Evolutionary conservation across 2,329 filamentous ascomycete species (phyloP).

Genomic region (Aspergillus brunneoviolaceus): DNA sequence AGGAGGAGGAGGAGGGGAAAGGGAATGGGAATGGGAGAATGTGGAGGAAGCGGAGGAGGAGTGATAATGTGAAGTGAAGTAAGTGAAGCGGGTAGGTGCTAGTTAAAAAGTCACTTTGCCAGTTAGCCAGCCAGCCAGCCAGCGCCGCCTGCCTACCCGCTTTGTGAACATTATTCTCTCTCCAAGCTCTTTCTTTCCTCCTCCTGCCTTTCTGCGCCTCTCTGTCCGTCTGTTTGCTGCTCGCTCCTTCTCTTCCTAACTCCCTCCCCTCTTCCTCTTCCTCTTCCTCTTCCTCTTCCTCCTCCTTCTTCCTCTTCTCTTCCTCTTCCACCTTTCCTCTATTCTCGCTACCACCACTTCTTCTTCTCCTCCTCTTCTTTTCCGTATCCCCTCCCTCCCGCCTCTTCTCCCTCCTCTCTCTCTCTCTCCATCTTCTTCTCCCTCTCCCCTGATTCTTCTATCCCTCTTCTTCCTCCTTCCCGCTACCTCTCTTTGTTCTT

Average conservation of each 20-base stretch:
- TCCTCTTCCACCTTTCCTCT: constrained; percentile 19
- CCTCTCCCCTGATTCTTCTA: constrained; percentile 15
- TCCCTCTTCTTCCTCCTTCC: constrained; percentile 21
- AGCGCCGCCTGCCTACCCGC: neutral
- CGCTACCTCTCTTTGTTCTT: constrained; percentile 19
- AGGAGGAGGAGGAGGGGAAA: neutral
- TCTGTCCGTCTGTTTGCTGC: constrained; percentile 3
- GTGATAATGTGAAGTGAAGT: no score
- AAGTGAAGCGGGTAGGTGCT: no score
- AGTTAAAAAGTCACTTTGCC: neutral
- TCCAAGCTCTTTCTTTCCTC: no score
- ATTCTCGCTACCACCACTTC: constrained; percentile 20
- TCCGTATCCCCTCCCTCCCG: constrained; percentile 22
- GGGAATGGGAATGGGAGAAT: neutral
- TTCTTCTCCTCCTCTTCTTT: constrained; percentile 22
- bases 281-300: constrained; percentile 8
- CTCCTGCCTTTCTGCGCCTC: no score
- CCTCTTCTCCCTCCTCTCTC: constrained; percentile 20
- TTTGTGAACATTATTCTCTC: neutral
- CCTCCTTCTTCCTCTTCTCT: constrained; percentile 16
- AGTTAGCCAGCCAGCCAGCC: neutral
- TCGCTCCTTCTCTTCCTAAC: constrained; percentile 16
- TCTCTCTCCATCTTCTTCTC: constrained; percentile 14
- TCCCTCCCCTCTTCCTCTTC: constrained; percentile 10
- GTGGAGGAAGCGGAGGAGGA: neutral